Percentiles rank a stretch among this genome's conserved stretches.
Evolutionary conservation across 2,329 filamentous ascomycete species (phyloP).

Genomic region (Neofusicoccum parvum): DNA sequence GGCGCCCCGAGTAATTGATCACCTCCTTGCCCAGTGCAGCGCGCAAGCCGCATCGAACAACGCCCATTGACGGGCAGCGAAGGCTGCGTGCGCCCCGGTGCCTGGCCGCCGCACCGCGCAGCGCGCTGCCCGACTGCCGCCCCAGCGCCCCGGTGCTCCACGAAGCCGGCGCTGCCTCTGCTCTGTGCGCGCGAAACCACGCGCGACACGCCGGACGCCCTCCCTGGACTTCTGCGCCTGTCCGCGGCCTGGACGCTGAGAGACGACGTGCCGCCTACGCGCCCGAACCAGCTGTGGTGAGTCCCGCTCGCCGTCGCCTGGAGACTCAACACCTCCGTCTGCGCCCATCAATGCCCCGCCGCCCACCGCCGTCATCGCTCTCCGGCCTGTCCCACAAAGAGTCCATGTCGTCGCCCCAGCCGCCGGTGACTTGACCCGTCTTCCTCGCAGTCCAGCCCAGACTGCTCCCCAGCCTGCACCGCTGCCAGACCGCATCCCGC

Average conservation of each 20-base stretch:
- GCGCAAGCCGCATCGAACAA: neutral
- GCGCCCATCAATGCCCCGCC: conserved; percentile 20
- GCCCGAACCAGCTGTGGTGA: neutral
- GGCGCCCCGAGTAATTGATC: conserved; percentile 12
- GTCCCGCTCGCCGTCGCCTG: neutral
- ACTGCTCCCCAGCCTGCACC: neutral
- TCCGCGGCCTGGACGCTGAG: neutral
- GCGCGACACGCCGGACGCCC: neutral
- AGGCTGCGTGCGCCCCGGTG: neutral
- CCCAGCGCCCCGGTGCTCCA: too few relatives aligned
- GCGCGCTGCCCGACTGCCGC: neutral
- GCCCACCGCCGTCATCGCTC: neutral
- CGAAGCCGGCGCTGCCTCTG: too few relatives aligned
- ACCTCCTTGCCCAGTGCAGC: neutral
- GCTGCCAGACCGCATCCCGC: neutral
- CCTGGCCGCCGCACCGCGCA: neutral
- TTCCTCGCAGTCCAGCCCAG: neutral
- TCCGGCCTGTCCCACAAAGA: conserved; percentile 7
- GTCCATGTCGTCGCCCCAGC: conserved; percentile 11
- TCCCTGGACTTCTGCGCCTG: neutral
- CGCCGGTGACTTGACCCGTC: conserved; percentile 4
- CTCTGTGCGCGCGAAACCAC: neutral
- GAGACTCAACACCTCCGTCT: neutral
- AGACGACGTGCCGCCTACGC: neutral
- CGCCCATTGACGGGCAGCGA: conserved; percentile 9